Evolutionary conservation across 352 stramenopile genomes (phyloP), one percentile per base, ranked within the genome.

Genomic region (Pythium aquatile): DNA sequence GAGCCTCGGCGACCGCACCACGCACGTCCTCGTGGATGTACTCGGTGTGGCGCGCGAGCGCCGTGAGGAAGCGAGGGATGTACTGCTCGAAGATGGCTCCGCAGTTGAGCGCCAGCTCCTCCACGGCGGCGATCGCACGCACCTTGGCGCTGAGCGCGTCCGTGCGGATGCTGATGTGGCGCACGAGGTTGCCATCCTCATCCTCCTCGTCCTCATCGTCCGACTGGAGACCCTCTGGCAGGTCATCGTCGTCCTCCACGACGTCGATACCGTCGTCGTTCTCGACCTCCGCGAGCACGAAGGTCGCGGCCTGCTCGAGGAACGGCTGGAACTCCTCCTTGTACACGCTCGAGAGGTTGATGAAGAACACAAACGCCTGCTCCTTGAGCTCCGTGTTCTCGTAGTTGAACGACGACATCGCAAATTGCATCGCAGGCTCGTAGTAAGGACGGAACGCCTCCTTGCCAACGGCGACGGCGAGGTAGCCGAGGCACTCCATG

Each of bases 401-500:
- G 20, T 98, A 81, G 35, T 86, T 83, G 42, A 99, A 89, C 44
- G 93, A 96, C 57, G 97, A 87, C 63, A 97, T 93, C 17, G 97
- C 95, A 55, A 96, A 98, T 64, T 96, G 82, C 95, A 99, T 98
- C 33, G 96, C 98, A 6, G 79, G 72, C 42, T 85, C 79, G 51
- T 98, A 97, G 77, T 98, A 98, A 37, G 94, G 94, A 39, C 90
- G 88, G 84, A 99, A 99, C 16, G 85, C 77, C 48, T 99, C 97
- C 65, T 94, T 94, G 47, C 96, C 96, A 2, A 99, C 84, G 47
- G 96, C 97, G 54, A 98, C 97, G 8, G 97, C 97, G 63, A 99
- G 93, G 83, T 99, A 98, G 28, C 97, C 97, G 67, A 99, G 97
- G 73, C 97, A 99, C 78, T 99, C 97, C 61, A 99, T 92, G 20